Conservation (phyloP, 1,139 yeast genomes). For the Geotrichum aggregatum region DNA sequence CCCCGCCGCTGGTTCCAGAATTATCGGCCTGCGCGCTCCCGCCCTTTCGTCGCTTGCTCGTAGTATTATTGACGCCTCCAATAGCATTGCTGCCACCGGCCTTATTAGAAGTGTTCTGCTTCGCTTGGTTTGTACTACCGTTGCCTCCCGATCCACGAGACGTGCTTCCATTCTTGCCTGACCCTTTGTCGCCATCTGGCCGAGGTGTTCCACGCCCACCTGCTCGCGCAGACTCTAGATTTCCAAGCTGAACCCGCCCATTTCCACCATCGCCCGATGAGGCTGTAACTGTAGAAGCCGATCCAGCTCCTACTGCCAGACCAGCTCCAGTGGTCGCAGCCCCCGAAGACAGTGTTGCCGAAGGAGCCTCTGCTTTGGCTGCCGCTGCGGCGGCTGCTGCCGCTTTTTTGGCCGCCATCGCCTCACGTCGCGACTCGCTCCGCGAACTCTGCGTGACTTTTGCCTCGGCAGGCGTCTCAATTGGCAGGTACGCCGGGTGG, state of each 20-base stretch:
- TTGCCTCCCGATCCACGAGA: constrained; percentile 19
- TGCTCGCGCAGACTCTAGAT: constrained; percentile 22
- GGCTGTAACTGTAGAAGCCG: no score
- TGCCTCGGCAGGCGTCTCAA: constrained; percentile 28
- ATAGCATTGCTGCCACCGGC: background rate
- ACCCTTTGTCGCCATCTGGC: constrained; percentile 19
- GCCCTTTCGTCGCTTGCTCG: constrained; percentile 16
- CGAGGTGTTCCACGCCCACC: constrained; percentile 21
- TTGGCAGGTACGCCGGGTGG: constrained; percentile 77
- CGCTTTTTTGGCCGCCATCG: constrained; percentile 82
- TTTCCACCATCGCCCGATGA: constrained; percentile 3
- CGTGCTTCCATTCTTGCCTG: constrained; percentile 10
- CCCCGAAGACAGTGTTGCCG: background rate
- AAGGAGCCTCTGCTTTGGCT: constrained; percentile 13
- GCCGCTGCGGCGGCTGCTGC: constrained; percentile 33
- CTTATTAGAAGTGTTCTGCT: constrained; percentile 1
- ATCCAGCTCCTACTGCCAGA: no score
- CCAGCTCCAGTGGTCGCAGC: no score
- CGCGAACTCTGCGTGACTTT: constrained; percentile 30
- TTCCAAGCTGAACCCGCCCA: constrained; percentile 16
- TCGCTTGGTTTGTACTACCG: constrained; percentile 15
- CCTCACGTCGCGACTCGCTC: constrained; percentile 79
- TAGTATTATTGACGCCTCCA: no score
- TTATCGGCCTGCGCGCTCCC: constrained; percentile 17
- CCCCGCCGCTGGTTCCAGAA: background rate